A percentile compares a stretch with the other conserved stretches of the same genome.
phyloP scores from a whole-genome alignment of 2,329 filamentous ascomycete genomes.

The Sordariomycetes sp. region DNA sequence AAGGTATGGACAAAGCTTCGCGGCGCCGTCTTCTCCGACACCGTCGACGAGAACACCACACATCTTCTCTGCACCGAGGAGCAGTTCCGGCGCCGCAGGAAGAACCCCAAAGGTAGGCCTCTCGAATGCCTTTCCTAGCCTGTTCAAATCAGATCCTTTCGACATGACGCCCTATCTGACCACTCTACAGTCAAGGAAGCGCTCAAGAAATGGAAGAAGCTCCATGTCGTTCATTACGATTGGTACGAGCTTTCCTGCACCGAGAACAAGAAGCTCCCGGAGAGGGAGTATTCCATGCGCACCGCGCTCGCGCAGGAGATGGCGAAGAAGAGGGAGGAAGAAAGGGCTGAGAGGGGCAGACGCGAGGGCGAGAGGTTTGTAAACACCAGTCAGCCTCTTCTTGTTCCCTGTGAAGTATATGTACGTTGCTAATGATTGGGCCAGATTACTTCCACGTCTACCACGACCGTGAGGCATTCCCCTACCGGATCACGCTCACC shows the following conservation, averaged over 20 bases:
- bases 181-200: slow-evolving; percentile 24
- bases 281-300: slow-evolving; percentile 32
- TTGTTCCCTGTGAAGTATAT: neutral
- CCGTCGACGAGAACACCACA: slow-evolving; percentile 49
- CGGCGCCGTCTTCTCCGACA: slow-evolving; percentile 46
- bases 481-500: slow-evolving; percentile 57
- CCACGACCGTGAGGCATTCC: slow-evolving; percentile 50
- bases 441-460: slow-evolving; percentile 57
- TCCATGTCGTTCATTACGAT: slow-evolving; percentile 36
- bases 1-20: slow-evolving; percentile 55
- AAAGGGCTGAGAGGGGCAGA: slow-evolving; percentile 26
- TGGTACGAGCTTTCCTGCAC: slow-evolving; percentile 42
- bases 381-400: slow-evolving; percentile 39
- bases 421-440: neutral
- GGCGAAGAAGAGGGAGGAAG: slow-evolving; percentile 19
- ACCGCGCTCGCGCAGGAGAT: slow-evolving; percentile 17
- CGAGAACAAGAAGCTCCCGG: slow-evolving; percentile 18
- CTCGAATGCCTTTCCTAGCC: no score
- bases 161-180: neutral
- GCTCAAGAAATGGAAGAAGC: slow-evolving; percentile 20
- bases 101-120: no score
- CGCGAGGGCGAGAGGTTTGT: slow-evolving; percentile 31
- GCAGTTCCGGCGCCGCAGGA: slow-evolving; percentile 34
- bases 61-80: slow-evolving; percentile 62
- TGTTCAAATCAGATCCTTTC: no score